These are phyloP conservation scores for Aspergillus viridinutans DNA, from an alignment of 2,329 filamentous ascomycete genomes.

Conservation along the genomic window DNA sequence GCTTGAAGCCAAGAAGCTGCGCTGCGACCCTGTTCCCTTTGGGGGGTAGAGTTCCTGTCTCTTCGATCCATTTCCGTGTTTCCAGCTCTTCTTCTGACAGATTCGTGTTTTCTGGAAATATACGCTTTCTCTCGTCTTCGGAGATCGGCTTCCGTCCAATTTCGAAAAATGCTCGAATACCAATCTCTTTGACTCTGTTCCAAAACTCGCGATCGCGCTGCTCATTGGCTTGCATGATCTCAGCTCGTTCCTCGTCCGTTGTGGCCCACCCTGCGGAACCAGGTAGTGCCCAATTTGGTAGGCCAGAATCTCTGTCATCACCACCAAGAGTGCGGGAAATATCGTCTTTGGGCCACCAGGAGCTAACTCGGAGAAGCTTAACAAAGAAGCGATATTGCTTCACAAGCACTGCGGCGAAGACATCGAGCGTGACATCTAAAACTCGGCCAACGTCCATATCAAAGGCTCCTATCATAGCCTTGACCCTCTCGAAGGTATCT, in stretches of 20 bases:
- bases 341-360: slow-evolving; percentile 85
- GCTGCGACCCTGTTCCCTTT: slow-evolving; percentile 86
- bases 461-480: slow-evolving; percentile 92
- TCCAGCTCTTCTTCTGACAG: slow-evolving; percentile 49
- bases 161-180: slow-evolving; percentile 84
- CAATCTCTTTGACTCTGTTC: slow-evolving; percentile 68
- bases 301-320: slow-evolving; percentile 48
- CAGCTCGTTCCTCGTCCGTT: slow-evolving; percentile 64
- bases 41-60: slow-evolving; percentile 77
- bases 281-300: slow-evolving; percentile 84
- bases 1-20: slow-evolving; percentile 92
- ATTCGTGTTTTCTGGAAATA: slow-evolving; percentile 39
- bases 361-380: slow-evolving; percentile 84
- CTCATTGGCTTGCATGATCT: slow-evolving; percentile 54
- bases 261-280: slow-evolving; percentile 60
- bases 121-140: slow-evolving; percentile 52
- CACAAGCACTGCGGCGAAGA: slow-evolving; percentile 88
- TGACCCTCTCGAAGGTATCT: slow-evolving; percentile 85
- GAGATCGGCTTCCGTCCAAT: slow-evolving; percentile 69
- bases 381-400: slow-evolving; percentile 93
- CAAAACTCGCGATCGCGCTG: slow-evolving; percentile 74
- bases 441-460: slow-evolving; percentile 94
- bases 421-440: slow-evolving; percentile 88
- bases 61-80: slow-evolving; percentile 69
- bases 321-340: slow-evolving; percentile 39